Base-by-base conservation (phyloP, 1,284 basidiomycete genomes). In the Apiotrichum porosum region DNA sequence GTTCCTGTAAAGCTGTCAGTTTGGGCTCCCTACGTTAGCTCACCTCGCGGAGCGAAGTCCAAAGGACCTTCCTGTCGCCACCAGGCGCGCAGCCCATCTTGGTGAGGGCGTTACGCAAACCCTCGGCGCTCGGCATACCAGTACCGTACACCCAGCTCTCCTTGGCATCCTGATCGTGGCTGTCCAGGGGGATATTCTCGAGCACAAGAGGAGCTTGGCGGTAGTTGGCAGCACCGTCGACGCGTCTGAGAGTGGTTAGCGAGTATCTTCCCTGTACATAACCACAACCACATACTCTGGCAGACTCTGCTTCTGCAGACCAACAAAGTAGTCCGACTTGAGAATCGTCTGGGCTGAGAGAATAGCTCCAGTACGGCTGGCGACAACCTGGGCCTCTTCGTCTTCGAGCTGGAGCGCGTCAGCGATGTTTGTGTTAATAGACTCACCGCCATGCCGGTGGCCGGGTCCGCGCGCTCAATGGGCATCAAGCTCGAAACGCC, bases 321-420 rank as follows among this genome's bases (percentile, higher is more conserved):
- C 90, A 2, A 83, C 84, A 80, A 97, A 97, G 76, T 97, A 93
- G 72, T 97, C 93, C 48, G 88, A 93, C 76, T 99, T 99, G 65
- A 98, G 78, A 63, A 98, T 97, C 1, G 71, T 71, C 39, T 72
- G 69, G 0, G 63, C 69, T 3, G 90, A 94, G 1, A 98, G 75
- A 52, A 98, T 88, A 49, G 80, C 83, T 6, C 95, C 95, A 6
- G 81, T 81, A 42, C 95, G 83, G 61, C 86, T 87, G 22, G 83
- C 79, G 14, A 99, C 93, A 13, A 93, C 80, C 51, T 84, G 79
- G 12, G 83, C 81, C 28, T 89, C 89, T 71, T 95, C 92, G 62
- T 94, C 92, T 1, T 87, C 86, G 52, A 72, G 62, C 66, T 68
- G 19, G 2, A 6, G 32, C 15, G 9, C 22, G 31, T 34, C 17